phyloP scores from a whole-genome alignment of 2,329 filamentous ascomycete species.

The Proliferodiscus dingleyae region DNA sequence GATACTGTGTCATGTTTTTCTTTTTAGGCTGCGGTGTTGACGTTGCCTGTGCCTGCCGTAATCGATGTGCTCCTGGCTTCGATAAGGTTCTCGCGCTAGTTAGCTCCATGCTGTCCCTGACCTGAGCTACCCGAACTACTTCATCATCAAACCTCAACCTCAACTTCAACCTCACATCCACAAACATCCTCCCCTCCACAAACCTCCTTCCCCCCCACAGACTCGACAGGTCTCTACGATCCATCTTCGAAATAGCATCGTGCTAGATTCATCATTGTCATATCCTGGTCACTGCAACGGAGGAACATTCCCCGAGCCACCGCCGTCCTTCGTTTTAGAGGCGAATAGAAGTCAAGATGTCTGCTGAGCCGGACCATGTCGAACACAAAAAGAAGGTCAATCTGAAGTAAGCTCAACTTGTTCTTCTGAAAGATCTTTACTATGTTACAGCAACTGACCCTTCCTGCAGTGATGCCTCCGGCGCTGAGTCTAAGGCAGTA shows the following conservation, averaged over 20 bases:
- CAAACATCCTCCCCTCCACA: constrained; percentile 6
- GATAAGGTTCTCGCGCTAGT: constrained; percentile 1
- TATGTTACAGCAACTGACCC: constrained; percentile 35
- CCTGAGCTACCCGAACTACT: constrained; percentile 8
- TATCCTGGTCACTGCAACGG: constrained; percentile 7
- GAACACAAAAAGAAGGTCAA: constrained; percentile 80
- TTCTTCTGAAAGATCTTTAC: constrained; percentile 1
- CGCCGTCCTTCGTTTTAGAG: constrained; percentile 7
- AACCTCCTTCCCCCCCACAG: background rate
- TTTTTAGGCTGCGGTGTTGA: background rate
- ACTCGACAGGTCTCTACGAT: constrained; percentile 5
- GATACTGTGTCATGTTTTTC: background rate
- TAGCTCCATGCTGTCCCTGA: constrained; percentile 3
- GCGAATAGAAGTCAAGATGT: constrained; percentile 52
- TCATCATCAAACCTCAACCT: background rate
- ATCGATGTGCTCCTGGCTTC: background rate
- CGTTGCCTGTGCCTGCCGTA: background rate
- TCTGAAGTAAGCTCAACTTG: constrained; percentile 58
- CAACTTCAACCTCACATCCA: constrained; percentile 6
- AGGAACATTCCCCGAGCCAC: constrained; percentile 5
- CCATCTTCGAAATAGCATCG: constrained; percentile 3
- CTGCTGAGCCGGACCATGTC: constrained; percentile 56
- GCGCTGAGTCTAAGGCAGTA: constrained; percentile 81
- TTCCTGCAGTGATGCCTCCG: constrained; percentile 71
- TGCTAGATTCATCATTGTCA: constrained; percentile 10